Base-by-base conservation (phyloP, 805 yeast genomes). In the Metschnikowia drakensbergensis region DNA sequence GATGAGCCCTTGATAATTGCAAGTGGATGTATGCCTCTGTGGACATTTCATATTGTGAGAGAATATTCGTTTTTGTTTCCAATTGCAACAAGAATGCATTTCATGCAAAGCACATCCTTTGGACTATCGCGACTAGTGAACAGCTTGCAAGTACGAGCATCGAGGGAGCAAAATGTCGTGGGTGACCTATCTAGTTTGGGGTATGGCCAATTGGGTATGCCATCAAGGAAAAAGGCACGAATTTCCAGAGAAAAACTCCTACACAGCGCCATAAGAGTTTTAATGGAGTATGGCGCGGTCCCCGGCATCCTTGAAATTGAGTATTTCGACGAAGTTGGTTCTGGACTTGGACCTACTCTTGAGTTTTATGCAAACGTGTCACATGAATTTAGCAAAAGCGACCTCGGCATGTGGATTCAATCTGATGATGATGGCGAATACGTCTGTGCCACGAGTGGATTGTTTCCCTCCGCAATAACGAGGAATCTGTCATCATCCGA, bases 331-430 rank as follows among this genome's bases (percentile, higher is more conserved):
- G 99, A 92, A 63, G 96, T 78, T 5, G 99, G 98, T n/a, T 84
- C 96, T 0, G 99, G 99, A 0, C 69, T 90, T 39, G 99, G 99
- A 0, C 99, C 99, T 3, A 92, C 99, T 0, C 72, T 91, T 54
- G 99, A 92, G 65, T 92, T 94, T 61, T 92, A 89, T 60, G 82
- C 97, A 0, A 71, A 76, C 11, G 89, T 88, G 1, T 89, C 97
- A 0, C 80, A 74, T 48, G 90, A 84, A 53, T 89, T 92, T 62
- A 70, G 85, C 1, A 75, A 70, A 54, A 76, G 74, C 44, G 74
- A 73, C 27, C 66, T 84, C 41, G 66, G 66, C 6, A 70, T 94
- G 71, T 92, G 98, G 98, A 76, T 95, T 55, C 41, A 48, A 2
- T 65, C 66, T 46, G 60, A 60, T 45, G 55, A 45, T n/a, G 58